Base-by-base conservation (phyloP, 139 green algal species). In the Micromonas pusilla region DNA sequence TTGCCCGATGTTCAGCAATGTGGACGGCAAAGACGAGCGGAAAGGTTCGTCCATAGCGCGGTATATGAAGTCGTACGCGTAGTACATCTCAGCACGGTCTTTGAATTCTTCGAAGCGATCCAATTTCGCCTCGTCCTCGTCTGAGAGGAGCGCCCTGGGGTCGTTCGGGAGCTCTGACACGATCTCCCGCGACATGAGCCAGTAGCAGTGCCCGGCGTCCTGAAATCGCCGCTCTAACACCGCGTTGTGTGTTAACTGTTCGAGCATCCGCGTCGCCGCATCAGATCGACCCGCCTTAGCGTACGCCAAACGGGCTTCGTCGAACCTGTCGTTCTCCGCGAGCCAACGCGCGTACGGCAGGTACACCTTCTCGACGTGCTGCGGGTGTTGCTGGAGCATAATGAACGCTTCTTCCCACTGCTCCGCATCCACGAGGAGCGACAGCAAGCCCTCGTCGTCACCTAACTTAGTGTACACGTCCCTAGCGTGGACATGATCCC, bases 341-440 rank as follows among this genome's bases (percentile, higher is more conserved):
- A 96, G 86, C 81, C 84, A 89, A 76, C 87, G 83, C 23, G 90
- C 89, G 77, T 90, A 90, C 3, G 89, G 86, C 66, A 87, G 38
- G 73, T 85, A 86, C n/a, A 90, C 84, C 74, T 85, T 67, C 23
- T 73, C 54, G 39, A 28, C 37, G 21, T 80, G 68, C 64, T 89
- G 80, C 65, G 86, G 85, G 72, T 90, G 81, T 26, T 73, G 80
- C 37, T 85, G 71, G 36, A 89, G 79, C 77, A 92, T 76, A 68
- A 86, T 73, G 80, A 90, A 89, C 30, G 90, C 90, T 30, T 92
- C 87, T 4, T 92, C 87, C 90, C 90, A 93, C 66, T 82, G 83
- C 63, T 83, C 70, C 19, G 83, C 73, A 76, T 91, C 83, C 52
- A 91, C 86, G 60, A 86, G 82, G 62, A 93, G 71, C 73, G 76